Base-by-base conservation (phyloP, 495 filamentous ascomycete species). In the Tuber melanosporum region DNA sequence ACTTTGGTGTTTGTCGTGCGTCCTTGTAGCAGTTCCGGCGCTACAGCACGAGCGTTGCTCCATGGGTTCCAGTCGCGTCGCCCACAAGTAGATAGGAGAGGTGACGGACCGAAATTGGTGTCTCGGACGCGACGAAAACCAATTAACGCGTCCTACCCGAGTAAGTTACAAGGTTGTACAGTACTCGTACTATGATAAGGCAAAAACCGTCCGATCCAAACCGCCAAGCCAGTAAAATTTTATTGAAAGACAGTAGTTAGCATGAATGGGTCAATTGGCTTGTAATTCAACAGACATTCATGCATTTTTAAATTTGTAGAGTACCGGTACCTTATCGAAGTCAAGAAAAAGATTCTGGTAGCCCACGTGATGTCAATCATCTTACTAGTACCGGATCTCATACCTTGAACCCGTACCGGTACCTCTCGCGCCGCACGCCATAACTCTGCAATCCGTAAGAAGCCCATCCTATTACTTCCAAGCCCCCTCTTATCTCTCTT, bases 61-160 rank as follows among this genome's bases (percentile, higher is more conserved):
- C 26, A 36, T 7, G 26, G 26, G 57, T 6, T 7, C n/a, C 47
- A 8, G 57, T 66, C 57, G 57, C 57, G 26, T 66, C 2, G 26
- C 57, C 57, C 32, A 32, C 32, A 32, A 32, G 32, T 15, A 26
- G 52, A 57, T 7, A n/a, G n/a, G 57, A 66, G 57, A 66, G 26
- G 26, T 3, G 57, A 19, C 12, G 57, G 12, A 32, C 26, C 1
- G 14, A 19, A 36, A 36, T 36, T 66, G 36, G 3, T 66, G 57
- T 36, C 57, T 36, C 14, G 20, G 36, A 76, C 73, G 42, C 73
- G 71, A 80, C 78, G 74, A 77, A 77, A 79, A 73, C 71, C 46
- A 80, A 80, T 80, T 76, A 80, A 80, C 77, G 71, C 78, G 78
- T 76, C 62, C 52, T 3, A 15, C 52, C 26, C 3, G 22, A 49